A percentile compares a stretch with the other conserved stretches of the same genome.
Evolutionary conservation across 805 yeast genomes (phyloP).

Genomic region (Spathaspora hagerdaliae): DNA sequence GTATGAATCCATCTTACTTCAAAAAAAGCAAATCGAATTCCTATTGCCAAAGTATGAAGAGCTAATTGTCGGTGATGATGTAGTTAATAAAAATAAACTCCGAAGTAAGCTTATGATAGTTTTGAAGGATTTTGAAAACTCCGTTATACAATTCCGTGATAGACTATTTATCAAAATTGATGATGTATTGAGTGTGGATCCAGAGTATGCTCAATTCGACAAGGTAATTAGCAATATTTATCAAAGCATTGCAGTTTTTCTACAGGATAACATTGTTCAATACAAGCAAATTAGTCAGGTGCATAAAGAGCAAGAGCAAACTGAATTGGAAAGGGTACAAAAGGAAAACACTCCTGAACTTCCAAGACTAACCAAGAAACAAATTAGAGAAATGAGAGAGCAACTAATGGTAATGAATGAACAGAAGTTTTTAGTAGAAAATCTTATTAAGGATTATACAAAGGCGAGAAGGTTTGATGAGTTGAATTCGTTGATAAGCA

Average conservation of each 20-base stretch:
- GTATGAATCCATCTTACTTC: slow-evolving; percentile 16
- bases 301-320: slow-evolving; percentile 28
- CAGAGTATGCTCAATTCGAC: slow-evolving; percentile 15
- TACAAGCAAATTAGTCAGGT: slow-evolving; percentile 56
- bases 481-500: slow-evolving; percentile 53
- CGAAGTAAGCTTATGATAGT: slow-evolving; percentile 18
- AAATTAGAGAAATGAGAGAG: slow-evolving; percentile 60
- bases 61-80: slow-evolving; percentile 10
- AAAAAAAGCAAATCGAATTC: slow-evolving; percentile 18
- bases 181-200: slow-evolving; percentile 10
- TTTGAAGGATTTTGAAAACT: slow-evolving; percentile 30
- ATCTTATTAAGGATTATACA: slow-evolving; percentile 59
- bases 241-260: slow-evolving; percentile 50
- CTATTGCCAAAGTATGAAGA: slow-evolving; percentile 20
- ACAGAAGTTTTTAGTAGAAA: slow-evolving; percentile 68
- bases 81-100: slow-evolving; percentile 12
- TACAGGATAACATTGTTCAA: slow-evolving; percentile 65
- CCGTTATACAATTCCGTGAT: slow-evolving; percentile 19
- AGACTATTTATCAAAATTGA: slow-evolving; percentile 11
- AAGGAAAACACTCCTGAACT: slow-evolving; percentile 1
- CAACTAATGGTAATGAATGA: slow-evolving; percentile 84
- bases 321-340: slow-evolving; percentile 9
- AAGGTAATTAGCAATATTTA: slow-evolving; percentile 49
- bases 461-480: slow-evolving; percentile 76
- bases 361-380: slow-evolving; percentile 41